These are phyloP conservation scores for Claviceps quebecensis DNA, from an alignment of 2,329 filamentous ascomycete species.

Conservation along the genomic window DNA sequence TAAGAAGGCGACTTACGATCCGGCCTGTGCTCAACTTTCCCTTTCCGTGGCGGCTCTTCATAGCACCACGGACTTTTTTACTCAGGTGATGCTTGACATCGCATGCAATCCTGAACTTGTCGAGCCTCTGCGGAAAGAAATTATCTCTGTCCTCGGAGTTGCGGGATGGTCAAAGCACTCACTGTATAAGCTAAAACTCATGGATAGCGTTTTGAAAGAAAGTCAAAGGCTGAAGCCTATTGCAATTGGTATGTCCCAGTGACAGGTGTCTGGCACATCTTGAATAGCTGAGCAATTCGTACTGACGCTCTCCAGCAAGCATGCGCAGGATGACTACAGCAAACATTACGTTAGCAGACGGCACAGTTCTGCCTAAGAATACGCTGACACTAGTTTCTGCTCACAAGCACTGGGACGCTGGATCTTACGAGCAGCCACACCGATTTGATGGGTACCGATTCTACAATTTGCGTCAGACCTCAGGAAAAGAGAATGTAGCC, in stretches of 20 bases:
- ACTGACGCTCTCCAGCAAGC: not conserved
- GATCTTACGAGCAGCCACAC: not conserved
- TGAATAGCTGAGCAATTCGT: not conserved
- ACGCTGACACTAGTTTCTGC: not conserved
- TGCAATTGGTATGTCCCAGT: not conserved
- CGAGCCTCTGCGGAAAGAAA: constrained; percentile 11
- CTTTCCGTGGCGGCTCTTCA: constrained; percentile 13
- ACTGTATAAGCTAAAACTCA: constrained; percentile 25
- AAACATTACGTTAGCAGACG: constrained; percentile 8
- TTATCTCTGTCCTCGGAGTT: constrained; percentile 8
- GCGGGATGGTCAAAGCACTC: constrained; percentile 11
- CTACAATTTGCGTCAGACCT: constrained; percentile 6
- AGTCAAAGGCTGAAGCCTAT: constrained; percentile 29
- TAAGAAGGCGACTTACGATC: constrained; percentile 3
- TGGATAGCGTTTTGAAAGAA: constrained; percentile 38
- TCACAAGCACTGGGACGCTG: not conserved
- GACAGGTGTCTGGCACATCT: not conserved
- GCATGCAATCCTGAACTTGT: constrained; percentile 10
- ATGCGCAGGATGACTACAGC: constrained; percentile 2
- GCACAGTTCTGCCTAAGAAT: constrained; percentile 1
- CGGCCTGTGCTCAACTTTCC: constrained; percentile 7
- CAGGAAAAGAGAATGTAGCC: constrained; percentile 3
- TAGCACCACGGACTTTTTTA: constrained; percentile 11
- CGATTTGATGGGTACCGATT: constrained; percentile 12
- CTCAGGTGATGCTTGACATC: constrained; percentile 11